Evolutionary conservation across 441 rosid species (phyloP), one percentile per base, ranked within the genome.

Genomic region (Jatropha podagrica): DNA sequence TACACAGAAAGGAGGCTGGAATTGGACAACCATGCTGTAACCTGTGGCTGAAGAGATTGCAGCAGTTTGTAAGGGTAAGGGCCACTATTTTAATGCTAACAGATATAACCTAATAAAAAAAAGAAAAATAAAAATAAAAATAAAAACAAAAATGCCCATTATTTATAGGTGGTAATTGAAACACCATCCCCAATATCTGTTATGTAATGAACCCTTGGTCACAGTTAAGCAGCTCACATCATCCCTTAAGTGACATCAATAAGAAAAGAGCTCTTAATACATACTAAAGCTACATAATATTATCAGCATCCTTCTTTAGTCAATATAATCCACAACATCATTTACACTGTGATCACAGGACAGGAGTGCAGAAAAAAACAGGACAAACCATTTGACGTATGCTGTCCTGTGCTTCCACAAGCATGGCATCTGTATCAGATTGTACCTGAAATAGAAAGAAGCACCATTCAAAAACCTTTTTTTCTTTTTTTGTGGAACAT

Each of bases 331-430:
- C 27, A 42, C 26, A 27, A 8, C 20, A 61, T 23, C 37, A 61
- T 12, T 62, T 46, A 67, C 23, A 37, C 20, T 40, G 65, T 4
- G 65, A 71, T 20, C 27, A 71, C 48, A 38, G 65, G 37, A 48
- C 38, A 13, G 59, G 48, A 44, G 23, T 23, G 23, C 23, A 46
- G 40, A n/a, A 70, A 49, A n/a, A 64, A 37, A 65, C 5, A 73
- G 59, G 56, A 83, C 94, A 78, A 71, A 92, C 96, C 97, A 92
- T 88, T 76, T 91, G 96, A 64, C 86, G 94, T 84, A 88, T 78
- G 86, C 87, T 83, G 66, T 89, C 96, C 66, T 85, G 90, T 32
- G 90, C 74, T 76, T 87, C 93, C 48, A 85, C 87, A 71, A 84
- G 81, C 80, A 91, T 86, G 72, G 84, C 85, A 54, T 88, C 97